A percentile compares a stretch with the other conserved stretches of the same genome.
Conservation (phyloP, 1,284 basidiomycete species). For the Malassezia sympodialis region DNA sequence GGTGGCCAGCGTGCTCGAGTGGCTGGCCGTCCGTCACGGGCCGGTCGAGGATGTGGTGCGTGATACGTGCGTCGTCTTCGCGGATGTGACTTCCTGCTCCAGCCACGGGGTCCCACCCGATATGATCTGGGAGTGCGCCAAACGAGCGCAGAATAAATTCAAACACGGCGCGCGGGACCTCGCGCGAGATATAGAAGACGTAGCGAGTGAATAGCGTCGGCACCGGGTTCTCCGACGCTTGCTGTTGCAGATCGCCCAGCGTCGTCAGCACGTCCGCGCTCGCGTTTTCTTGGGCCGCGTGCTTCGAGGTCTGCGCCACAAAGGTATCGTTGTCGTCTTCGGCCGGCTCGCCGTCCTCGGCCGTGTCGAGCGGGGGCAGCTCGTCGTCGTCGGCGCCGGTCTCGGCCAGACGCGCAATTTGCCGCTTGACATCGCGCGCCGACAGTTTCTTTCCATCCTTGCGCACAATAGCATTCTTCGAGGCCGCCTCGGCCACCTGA, state of each 20-base stretch:
- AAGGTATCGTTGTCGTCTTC: constrained; percentile 27
- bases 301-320: constrained; percentile 54
- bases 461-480: constrained; percentile 23
- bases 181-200: constrained; percentile 88
- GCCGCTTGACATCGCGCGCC: constrained; percentile 51
- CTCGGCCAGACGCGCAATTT: constrained; percentile 49
- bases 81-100: constrained; percentile 74
- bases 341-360: constrained; percentile 7
- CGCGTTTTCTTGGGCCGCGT: constrained; percentile 51
- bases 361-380: constrained; percentile 18
- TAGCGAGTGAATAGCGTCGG: constrained; percentile 66
- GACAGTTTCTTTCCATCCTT: constrained; percentile 50
- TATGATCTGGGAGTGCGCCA: constrained; percentile 59
- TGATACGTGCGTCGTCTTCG: constrained; percentile 59
- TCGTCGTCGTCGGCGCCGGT: constrained; percentile 23
- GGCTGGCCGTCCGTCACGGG: constrained; percentile 52
- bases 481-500: constrained; percentile 14
- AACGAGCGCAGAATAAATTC: constrained; percentile 89
- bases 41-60: constrained; percentile 90
- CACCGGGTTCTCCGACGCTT: constrained; percentile 21
- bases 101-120: constrained; percentile 72
- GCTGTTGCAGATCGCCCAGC: constrained; percentile 56
- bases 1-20: constrained; percentile 50
- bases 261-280: constrained; percentile 59
- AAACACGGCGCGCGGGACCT: constrained; percentile 81